Conservation (phyloP, 805 yeast genomes). For the Naumovozyma castellii region DNA sequence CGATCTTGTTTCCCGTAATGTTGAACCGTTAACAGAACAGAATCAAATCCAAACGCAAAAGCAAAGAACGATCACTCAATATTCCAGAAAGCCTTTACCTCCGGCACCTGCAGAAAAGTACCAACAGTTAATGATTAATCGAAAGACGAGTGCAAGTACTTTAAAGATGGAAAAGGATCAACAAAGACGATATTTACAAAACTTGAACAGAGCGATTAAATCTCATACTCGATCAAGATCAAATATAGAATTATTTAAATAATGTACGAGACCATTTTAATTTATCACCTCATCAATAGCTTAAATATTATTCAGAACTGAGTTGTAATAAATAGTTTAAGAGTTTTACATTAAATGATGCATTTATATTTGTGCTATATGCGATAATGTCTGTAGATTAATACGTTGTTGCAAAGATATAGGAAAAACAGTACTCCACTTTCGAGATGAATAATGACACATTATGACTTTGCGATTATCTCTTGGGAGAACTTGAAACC, state of each 20-base stretch:
- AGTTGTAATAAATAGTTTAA: too few species aligned
- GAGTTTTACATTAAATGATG: background rate
- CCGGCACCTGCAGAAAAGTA: background rate
- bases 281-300: background rate
- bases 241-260: background rate
- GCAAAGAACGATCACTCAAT: too few species aligned
- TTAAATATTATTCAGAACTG: background rate
- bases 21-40: too few species aligned
- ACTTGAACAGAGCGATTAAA: constrained; percentile 7
- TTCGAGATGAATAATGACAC: too few species aligned
- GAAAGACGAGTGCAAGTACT: background rate
- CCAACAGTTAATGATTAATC: background rate
- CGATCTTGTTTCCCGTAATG: constrained; percentile 11
- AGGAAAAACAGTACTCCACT: too few species aligned
- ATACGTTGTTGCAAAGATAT: background rate
- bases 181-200: constrained; percentile 6
- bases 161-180: background rate
- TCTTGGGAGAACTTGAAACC: constrained; percentile 23
- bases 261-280: background rate
- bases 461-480: background rate
- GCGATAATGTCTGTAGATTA: background rate
- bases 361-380: too few species aligned
- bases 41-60: too few species aligned
- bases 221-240: background rate
- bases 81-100: too few species aligned